Percentiles rank a stretch among this genome's conserved stretches.
Evolutionary conservation across 495 filamentous ascomycete genomes (phyloP).

Genomic region (Lasiosphaeriaceae sp.): DNA sequence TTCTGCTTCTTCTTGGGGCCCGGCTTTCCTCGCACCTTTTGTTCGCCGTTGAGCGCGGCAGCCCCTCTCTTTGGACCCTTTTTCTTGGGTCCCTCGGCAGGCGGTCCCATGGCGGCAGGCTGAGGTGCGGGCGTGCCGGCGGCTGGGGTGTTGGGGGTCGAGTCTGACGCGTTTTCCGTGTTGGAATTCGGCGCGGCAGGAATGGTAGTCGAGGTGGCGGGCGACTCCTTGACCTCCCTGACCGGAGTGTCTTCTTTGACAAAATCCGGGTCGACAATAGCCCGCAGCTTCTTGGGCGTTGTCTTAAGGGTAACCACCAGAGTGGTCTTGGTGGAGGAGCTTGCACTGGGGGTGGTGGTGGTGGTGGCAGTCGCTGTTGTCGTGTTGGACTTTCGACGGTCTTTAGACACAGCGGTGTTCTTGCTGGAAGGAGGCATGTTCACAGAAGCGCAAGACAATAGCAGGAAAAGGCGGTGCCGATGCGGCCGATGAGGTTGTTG

Average conservation of each 20-base stretch:
- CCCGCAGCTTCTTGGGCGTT: constrained; percentile 34
- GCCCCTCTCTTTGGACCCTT: constrained; percentile 51
- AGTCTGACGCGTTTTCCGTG: constrained; percentile 46
- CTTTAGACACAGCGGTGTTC: constrained; percentile 36
- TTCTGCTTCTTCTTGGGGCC: constrained; percentile 92
- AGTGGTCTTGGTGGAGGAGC: constrained; percentile 23
- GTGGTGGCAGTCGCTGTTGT: constrained; percentile 3
- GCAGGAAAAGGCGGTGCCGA: constrained; percentile 5
- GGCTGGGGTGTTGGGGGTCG: constrained; percentile 43
- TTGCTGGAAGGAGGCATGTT: constrained; percentile 41
- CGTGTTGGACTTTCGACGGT: constrained; percentile 42
- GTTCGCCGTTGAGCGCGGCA: constrained; percentile 38
- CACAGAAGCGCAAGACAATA: background rate
- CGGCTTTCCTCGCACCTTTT: constrained; percentile 75
- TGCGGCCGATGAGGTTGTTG: constrained; percentile 12
- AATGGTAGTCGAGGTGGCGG: constrained; percentile 22
- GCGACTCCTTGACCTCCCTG: constrained; percentile 27
- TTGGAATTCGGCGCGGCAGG: constrained; percentile 31
- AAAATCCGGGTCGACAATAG: constrained; percentile 40
- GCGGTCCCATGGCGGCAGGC: constrained; percentile 43
- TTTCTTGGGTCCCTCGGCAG: constrained; percentile 56
- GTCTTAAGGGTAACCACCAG: constrained; percentile 37
- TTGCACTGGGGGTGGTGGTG: constrained; percentile 13
- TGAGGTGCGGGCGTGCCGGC: constrained; percentile 41
- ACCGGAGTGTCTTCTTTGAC: constrained; percentile 40